A percentile compares a stretch with the other conserved stretches of the same genome.
Evolutionary conservation across 2,329 filamentous ascomycete genomes (phyloP).

Genomic region (Ophiosphaerella korrae): DNA sequence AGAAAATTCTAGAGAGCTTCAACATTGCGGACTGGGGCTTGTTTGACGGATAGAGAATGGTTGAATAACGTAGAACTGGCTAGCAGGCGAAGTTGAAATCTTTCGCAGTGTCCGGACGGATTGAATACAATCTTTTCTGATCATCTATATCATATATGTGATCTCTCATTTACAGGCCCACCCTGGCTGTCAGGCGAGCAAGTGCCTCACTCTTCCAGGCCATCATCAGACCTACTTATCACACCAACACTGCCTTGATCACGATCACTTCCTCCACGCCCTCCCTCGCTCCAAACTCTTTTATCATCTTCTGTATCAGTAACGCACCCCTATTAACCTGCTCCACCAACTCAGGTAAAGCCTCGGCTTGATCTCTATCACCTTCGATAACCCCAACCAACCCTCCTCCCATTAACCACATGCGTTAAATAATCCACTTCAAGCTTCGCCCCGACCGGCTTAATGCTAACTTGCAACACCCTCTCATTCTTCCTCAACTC

Average conservation of each 20-base stretch:
- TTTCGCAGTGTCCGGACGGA: no score
- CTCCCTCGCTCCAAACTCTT: constrained; percentile 16
- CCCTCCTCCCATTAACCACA: constrained; percentile 16
- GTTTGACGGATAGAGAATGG: constrained; percentile 55
- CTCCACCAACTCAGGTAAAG: constrained; percentile 18
- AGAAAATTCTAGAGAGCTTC: constrained; percentile 74
- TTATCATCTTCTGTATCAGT: constrained; percentile 19
- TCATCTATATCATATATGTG: no score
- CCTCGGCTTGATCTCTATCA: constrained; percentile 18
- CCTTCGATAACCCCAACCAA: constrained; percentile 21
- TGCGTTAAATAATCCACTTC: constrained; percentile 18
- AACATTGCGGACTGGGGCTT: constrained; percentile 81
- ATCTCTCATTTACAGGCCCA: no score
- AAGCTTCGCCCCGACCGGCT: constrained; percentile 22
- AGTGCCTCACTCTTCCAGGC: no score
- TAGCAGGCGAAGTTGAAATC: no score
- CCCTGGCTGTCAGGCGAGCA: no score
- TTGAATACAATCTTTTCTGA: no score
- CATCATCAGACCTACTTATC: constrained; percentile 1
- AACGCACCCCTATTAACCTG: constrained; percentile 13
- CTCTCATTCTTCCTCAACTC: constrained; percentile 20
- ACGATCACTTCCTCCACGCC: constrained; percentile 20
- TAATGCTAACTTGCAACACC: constrained; percentile 19
- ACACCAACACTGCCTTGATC: constrained; percentile 19
- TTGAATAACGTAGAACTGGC: background rate